Base-by-base conservation (phyloP, 441 rosid genomes). In the Erodium chrysanthum region DNA sequence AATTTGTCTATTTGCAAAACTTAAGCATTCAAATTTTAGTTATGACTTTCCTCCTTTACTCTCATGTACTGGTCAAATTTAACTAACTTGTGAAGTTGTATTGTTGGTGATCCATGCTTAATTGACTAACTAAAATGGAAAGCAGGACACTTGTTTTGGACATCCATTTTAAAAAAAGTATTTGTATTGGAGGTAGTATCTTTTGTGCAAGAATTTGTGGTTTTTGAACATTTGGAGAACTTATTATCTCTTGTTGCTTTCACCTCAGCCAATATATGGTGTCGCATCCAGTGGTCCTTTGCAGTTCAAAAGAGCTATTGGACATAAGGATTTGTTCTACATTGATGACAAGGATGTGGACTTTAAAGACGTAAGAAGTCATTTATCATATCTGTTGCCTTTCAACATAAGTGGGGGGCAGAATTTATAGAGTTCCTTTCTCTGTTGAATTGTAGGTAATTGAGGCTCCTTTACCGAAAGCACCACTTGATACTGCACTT, bases 391-490 rank as follows among this genome's bases (percentile, higher is more conserved):
- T 20, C 64, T 67, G 50, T 17, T 68, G 12, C 33, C 5, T 67
- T 67, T 63, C 1, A 4, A 50, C 65, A 58, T 5, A 64, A 40
- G 50, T 59, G 22, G 31, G 66, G 60, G 40, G n/a, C 59, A 20
- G 3, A 7, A 65, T 72, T 70, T 70, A 37, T 68, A 48, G 73
- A 60, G 35, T 48, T 68, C 29, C 67, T 23, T 61, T 54, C 73
- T 66, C 76, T 61, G 44, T 66, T 70, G 74, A 68, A 27, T 56
- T 77, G 64, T 68, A 93, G 97, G 88, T 93, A 69, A 86, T 93
- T 77, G 98, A 93, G 77, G 97, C 98, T 68, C 95, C 96, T 64
- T 82, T 93, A 77, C 98, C 98, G 10, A 89, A 84, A 81, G 96
- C 94, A 35, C 98, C 96, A 21, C 96, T 90, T 74, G 98, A 90